These are phyloP conservation scores for Sambucus nigra DNA, from an alignment of 129 eudicot species.

Conservation along the genomic window DNA sequence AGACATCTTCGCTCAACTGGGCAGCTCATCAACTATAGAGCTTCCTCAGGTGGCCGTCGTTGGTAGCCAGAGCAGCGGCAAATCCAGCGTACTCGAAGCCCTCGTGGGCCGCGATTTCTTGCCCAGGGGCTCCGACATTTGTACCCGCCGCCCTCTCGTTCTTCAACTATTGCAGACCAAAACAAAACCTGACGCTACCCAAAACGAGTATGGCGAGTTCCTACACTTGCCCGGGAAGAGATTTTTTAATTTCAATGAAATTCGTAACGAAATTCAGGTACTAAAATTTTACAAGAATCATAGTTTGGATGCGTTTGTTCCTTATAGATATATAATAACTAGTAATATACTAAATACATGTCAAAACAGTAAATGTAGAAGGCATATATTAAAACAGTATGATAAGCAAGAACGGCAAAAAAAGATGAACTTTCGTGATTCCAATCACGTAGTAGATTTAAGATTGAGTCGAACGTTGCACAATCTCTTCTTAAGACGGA, in stretches of 20 bases:
- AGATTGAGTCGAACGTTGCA: too few species aligned
- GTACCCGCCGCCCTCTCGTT: slow-evolving; percentile 89
- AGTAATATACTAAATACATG: too few species aligned
- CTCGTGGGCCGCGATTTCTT: slow-evolving; percentile 93
- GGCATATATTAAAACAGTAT: too few species aligned
- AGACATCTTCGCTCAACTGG: slow-evolving; percentile 84
- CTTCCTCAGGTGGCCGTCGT: slow-evolving; percentile 98
- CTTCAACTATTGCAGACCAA: slow-evolving; percentile 73
- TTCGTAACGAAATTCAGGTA: slow-evolving; percentile 90
- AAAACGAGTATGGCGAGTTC: slow-evolving; percentile 93
- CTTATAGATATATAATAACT: too few species aligned
- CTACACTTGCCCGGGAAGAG: slow-evolving; percentile 74
- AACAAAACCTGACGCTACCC: slow-evolving; percentile 46
- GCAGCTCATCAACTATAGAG: slow-evolving; percentile 56
- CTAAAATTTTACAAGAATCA: too few species aligned
- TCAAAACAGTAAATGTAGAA: too few species aligned
- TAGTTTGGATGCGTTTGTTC: too few species aligned
- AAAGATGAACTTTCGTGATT: too few species aligned
- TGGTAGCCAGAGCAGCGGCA: slow-evolving; percentile 97
- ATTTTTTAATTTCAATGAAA: slow-evolving; percentile 62
- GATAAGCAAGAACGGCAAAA: too few species aligned
- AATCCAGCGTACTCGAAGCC: slow-evolving; percentile 92
- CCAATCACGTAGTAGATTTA: too few species aligned
- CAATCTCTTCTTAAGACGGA: too few species aligned
- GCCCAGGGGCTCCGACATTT: slow-evolving; percentile 85